Conservation (phyloP, 768 basidiomycete genomes). For the Leccinum arenicola region DNA sequence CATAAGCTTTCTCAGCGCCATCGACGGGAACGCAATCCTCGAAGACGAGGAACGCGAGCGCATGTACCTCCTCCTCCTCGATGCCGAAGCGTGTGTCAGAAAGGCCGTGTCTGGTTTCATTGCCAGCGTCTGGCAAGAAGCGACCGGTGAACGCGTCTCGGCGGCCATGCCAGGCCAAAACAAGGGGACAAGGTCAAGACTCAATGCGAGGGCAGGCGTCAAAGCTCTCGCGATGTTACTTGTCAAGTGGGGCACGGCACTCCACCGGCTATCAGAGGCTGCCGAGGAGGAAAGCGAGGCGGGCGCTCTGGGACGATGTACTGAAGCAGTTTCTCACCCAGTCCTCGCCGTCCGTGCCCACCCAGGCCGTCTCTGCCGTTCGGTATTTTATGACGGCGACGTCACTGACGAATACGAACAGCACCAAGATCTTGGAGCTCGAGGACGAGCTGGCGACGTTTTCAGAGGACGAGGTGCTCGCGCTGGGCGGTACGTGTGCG, state of each 20-base stretch:
- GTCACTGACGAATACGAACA: conserved; percentile 80
- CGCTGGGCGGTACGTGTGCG: conserved; percentile 66
- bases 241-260: conserved; percentile 68
- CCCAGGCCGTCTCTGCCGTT: conserved; percentile 69
- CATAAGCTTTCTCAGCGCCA: too few species aligned
- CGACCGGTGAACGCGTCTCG: too few species aligned
- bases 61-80: too few species aligned
- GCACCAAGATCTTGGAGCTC: conserved; percentile 79
- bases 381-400: conserved; percentile 70
- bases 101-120: too few species aligned
- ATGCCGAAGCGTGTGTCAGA: too few species aligned
- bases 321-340: too few species aligned
- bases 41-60: too few species aligned
- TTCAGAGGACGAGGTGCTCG: conserved; percentile 22
- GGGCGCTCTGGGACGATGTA: conserved; percentile 23
- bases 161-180: conserved; percentile 35
- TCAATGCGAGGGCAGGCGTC: not conserved
- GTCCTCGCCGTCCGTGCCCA: conserved; percentile 45
- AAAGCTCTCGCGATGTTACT: conserved; percentile 48
- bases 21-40: too few species aligned
- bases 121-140: conserved; percentile 45
- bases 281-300: conserved; percentile 45
- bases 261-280: conserved; percentile 50
- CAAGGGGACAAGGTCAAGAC: not conserved
- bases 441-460: conserved; percentile 35